Evolutionary conservation across 495 filamentous ascomycete genomes (phyloP).

Genomic region (Sphaerosporella brunnea): DNA sequence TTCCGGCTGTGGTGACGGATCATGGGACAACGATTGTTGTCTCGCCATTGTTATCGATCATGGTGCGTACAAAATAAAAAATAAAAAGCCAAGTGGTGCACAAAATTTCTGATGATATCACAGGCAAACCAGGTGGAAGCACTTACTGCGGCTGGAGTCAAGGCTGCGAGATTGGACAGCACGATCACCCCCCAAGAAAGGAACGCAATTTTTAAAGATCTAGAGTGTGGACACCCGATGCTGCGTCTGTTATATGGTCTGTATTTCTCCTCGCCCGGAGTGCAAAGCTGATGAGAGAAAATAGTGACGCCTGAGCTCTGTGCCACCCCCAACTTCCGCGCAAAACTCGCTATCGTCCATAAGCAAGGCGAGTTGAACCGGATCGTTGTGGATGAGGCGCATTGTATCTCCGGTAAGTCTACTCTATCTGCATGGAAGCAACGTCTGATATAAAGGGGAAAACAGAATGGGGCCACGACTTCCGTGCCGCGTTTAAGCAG

Average conservation of each 20-base stretch:
- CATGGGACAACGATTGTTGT: constrained; percentile 68
- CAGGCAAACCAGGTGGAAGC: constrained; percentile 84
- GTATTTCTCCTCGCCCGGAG: not conserved
- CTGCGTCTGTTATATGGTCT: constrained; percentile 58
- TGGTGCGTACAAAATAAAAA: no score
- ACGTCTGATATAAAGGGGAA: no score
- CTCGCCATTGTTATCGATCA: constrained; percentile 74
- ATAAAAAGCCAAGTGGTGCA: no score
- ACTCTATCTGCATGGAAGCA: no score
- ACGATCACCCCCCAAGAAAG: constrained; percentile 47
- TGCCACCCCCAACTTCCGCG: constrained; percentile 57
- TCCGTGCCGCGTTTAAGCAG: constrained; percentile 75
- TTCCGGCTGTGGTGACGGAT: constrained; percentile 57
- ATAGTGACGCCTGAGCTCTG: constrained; percentile 77
- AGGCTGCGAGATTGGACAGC: constrained; percentile 74
- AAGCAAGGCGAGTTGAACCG: constrained; percentile 64
- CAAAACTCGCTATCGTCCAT: constrained; percentile 53
- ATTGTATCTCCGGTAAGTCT: constrained; percentile 55
- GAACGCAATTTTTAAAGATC: constrained; percentile 53
- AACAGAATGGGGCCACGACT: constrained; percentile 89
- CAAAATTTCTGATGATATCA: not conserved
- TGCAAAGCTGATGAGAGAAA: not conserved
- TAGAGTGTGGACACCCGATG: constrained; percentile 68
- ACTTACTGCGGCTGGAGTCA: constrained; percentile 51
- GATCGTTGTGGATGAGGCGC: constrained; percentile 72